Conservation (phyloP, 2,329 filamentous ascomycete species). For the Cordyceps tenuipes region DNA sequence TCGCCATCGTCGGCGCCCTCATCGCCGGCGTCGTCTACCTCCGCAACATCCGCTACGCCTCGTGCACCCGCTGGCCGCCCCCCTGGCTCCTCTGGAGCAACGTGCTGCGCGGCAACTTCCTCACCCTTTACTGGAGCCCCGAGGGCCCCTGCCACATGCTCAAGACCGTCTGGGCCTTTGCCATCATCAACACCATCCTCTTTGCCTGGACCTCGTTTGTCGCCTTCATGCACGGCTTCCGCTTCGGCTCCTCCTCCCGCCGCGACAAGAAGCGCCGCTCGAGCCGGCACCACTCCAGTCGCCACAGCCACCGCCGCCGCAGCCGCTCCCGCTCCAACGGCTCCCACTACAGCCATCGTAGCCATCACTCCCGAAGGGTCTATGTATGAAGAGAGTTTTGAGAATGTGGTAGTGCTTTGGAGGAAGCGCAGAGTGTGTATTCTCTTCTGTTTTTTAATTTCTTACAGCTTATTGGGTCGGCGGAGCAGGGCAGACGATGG, state of each 20-base stretch:
- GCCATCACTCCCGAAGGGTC: slow-evolving; percentile 35
- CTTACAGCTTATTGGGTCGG: too few relatives aligned
- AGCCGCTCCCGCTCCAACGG: slow-evolving; percentile 30
- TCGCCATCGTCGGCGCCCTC: slow-evolving; percentile 54
- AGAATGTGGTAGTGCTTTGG: too few relatives aligned
- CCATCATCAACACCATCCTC: slow-evolving; percentile 77
- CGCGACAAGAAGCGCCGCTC: slow-evolving; percentile 22
- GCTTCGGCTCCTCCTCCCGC: slow-evolving; percentile 37
- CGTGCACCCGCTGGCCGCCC: slow-evolving; percentile 58
- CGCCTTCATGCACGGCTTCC: slow-evolving; percentile 51
- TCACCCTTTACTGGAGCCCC: slow-evolving; percentile 43
- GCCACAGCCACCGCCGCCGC: slow-evolving; percentile 30
- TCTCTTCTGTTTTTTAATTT: too few relatives aligned
- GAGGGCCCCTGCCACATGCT: slow-evolving; percentile 85
- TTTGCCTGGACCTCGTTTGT: slow-evolving; percentile 71
- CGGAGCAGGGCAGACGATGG: too few relatives aligned
- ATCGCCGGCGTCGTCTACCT: slow-evolving; percentile 55
- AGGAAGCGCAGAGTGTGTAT: too few relatives aligned
- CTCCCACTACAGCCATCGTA: slow-evolving; percentile 37
- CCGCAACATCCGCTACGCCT: slow-evolving; percentile 48
- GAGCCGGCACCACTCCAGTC: slow-evolving; percentile 23
- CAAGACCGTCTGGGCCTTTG: slow-evolving; percentile 82
- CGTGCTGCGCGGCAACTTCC: slow-evolving; percentile 54
- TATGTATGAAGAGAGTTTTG: slow-evolving; percentile 33
- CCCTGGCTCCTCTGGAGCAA: slow-evolving; percentile 42